A percentile compares a stretch with the other conserved stretches of the same genome.
These are phyloP conservation scores for Harringtonia aguacate DNA, from an alignment of 2,329 filamentous ascomycete genomes.

Conservation along the genomic window DNA sequence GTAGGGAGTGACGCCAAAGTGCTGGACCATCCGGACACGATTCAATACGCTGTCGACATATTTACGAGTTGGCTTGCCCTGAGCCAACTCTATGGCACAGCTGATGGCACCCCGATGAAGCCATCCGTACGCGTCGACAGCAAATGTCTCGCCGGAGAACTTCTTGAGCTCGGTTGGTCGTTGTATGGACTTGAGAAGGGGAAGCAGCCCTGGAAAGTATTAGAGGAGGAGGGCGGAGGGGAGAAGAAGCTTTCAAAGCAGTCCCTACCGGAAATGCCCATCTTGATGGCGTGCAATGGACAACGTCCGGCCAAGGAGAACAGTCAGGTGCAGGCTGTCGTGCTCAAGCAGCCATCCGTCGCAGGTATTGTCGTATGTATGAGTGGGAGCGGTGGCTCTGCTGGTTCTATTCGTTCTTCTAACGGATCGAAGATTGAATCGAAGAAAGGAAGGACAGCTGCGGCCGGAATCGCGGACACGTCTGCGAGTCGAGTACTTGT, in stretches of 20 bases:
- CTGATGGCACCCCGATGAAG: conserved; percentile 85
- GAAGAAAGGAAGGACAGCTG: no score
- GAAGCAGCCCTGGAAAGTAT: conserved; percentile 58
- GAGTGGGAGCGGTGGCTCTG: no score
- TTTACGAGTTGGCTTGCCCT: conserved; percentile 78
- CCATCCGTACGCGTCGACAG: conserved; percentile 98
- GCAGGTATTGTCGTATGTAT: background rate
- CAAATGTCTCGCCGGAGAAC: conserved; percentile 77
- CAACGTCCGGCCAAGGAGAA: conserved; percentile 1
- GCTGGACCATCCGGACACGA: conserved; percentile 84
- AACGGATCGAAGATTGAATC: no score
- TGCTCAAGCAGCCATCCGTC: conserved; percentile 6
- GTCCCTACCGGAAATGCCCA: conserved; percentile 13
- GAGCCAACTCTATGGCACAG: conserved; percentile 82
- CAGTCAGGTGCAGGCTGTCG: background rate
- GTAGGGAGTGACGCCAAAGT: conserved; percentile 91
- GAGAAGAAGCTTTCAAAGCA: background rate
- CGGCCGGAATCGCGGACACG: no score
- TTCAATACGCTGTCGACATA: conserved; percentile 86
- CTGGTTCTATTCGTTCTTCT: no score
- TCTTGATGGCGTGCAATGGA: conserved; percentile 3
- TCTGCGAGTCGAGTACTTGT: no score
- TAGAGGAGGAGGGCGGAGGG: background rate
- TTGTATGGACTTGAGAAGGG: conserved; percentile 92
- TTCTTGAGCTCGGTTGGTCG: conserved; percentile 79